Percentiles rank a stretch among this genome's conserved stretches.
These are phyloP conservation scores for Verticillium nonalfalfae DNA, from an alignment of 2,329 filamentous ascomycete species.

Conservation along the genomic window DNA sequence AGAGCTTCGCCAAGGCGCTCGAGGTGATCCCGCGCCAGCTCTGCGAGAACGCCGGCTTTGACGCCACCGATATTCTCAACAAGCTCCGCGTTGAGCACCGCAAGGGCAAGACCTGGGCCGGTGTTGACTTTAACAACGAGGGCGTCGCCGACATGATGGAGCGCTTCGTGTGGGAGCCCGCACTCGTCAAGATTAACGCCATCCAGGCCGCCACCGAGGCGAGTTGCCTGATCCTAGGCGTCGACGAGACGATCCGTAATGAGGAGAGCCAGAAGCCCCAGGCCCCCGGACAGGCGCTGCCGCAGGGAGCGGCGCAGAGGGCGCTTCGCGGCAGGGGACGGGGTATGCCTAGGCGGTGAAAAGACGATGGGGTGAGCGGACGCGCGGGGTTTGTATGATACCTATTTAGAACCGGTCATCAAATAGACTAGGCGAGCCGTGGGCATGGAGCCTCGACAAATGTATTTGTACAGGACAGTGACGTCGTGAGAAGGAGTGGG, in stretches of 20 bases:
- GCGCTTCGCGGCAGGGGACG: constrained; percentile 78
- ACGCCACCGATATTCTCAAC: constrained; percentile 97
- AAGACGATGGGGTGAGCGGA: constrained; percentile 11
- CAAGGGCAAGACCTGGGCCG: constrained; percentile 88
- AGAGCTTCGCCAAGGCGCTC: constrained; percentile 93
- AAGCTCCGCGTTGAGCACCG: constrained; percentile 92
- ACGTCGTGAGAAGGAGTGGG: neutral
- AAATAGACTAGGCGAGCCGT: neutral
- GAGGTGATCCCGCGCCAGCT: constrained; percentile 95
- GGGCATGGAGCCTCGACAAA: neutral
- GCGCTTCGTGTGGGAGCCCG: constrained; percentile 95
- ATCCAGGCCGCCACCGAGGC: constrained; percentile 95
- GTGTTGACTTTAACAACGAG: constrained; percentile 91
- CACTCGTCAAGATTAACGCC: constrained; percentile 93
- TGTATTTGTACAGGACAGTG: neutral
- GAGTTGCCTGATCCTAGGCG: constrained; percentile 87
- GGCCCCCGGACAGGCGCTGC: constrained; percentile 68
- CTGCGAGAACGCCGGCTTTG: constrained; percentile 97
- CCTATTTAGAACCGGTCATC: constrained; percentile 4
- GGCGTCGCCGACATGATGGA: constrained; percentile 92
- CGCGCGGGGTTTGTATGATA: constrained; percentile 14
- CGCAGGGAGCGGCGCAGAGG: constrained; percentile 79
- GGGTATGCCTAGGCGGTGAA: constrained; percentile 79
- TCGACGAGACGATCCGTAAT: constrained; percentile 98
- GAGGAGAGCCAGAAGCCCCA: constrained; percentile 86